Evolutionary conservation across 2,329 filamentous ascomycete genomes (phyloP), one percentile per base, ranked within the genome.

Genomic region (Cytospora mali): DNA sequence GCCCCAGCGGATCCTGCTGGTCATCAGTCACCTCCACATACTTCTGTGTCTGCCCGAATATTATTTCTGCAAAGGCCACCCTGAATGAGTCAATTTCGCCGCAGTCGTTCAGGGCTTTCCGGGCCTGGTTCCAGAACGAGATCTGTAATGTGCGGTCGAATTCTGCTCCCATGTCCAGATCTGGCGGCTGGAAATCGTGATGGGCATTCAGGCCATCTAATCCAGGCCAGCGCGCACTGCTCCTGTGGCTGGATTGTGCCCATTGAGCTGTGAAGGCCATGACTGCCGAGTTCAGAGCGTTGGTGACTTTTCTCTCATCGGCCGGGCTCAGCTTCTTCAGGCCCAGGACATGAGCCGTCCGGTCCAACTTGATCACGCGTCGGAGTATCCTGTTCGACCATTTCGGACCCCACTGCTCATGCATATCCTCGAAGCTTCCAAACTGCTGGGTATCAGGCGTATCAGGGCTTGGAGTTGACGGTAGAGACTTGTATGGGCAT

Each of bases 251-350:
- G 5, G 71, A 71, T 53, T 79, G 77, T 0, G 77, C 73, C 79
- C 82, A 83, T 65, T 84, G 81, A 0, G 81, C 79, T 4, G 81
- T 79, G 69, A 84, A 84, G 0, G 82, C 78, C 73, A 83, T 79
- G 54, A 84, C 81, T 3, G 77, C 75, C 4, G 80, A 69, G 56
- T 83, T 77, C 11, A 84, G 69, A 2, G 81, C 81, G 57, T 74
- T 77, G 0, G 76, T 75, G 29, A 76, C 79, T 6, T 75, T 75
- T n/a, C 72, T 73, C 49, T 81, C 77, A 62, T 84, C 77, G 0
- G 68, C 64, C 18, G 68, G 72, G 3, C 74, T 79, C 1, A 83
- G 69, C 1, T 72, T 72, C 29, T 79, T 73, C 6, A 80, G 72
- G 21, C 76, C 74, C 5, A 76, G 73, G 0, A 74, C 67, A 18